phyloP scores from a whole-genome alignment of 2,329 filamentous ascomycete species.

The Pseudocercospora pini-densiflorae region DNA sequence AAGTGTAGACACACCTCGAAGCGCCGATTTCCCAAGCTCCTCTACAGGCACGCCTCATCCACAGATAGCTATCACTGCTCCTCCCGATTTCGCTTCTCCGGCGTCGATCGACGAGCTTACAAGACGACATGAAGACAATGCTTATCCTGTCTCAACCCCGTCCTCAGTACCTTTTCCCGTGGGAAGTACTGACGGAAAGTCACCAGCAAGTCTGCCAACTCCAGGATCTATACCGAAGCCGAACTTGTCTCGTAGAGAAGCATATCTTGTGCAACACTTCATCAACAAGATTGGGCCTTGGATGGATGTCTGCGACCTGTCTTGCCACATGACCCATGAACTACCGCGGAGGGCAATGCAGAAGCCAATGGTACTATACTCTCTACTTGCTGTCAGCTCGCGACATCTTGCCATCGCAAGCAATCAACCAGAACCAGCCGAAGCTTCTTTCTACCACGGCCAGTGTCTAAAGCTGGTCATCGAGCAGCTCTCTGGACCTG shows the following conservation, averaged over 20 bases:
- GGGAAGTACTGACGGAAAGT: constrained; percentile 15
- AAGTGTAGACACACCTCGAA: background rate
- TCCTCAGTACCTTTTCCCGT: constrained; percentile 13
- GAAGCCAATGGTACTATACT: constrained; percentile 40
- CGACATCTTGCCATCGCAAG: constrained; percentile 39
- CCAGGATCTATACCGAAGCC: constrained; percentile 9
- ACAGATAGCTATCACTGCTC: background rate
- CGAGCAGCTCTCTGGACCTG: constrained; percentile 36
- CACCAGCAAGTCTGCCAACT: constrained; percentile 11
- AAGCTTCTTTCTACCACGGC: constrained; percentile 42
- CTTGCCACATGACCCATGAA: constrained; percentile 40
- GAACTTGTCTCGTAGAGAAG: constrained; percentile 26
- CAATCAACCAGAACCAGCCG: constrained; percentile 30
- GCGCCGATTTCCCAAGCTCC: background rate
- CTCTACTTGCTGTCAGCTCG: constrained; percentile 43
- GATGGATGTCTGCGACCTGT: constrained; percentile 42
- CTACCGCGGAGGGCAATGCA: constrained; percentile 39
- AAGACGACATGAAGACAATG: constrained; percentile 23
- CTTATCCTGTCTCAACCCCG: constrained; percentile 6
- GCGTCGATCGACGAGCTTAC: constrained; percentile 28
- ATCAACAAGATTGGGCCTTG: constrained; percentile 42
- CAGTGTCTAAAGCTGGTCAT: constrained; percentile 43
- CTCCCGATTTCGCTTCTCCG: constrained; percentile 22
- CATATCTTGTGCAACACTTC: constrained; percentile 35
- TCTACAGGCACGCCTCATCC: constrained; percentile 4